A percentile compares a stretch with the other conserved stretches of the same genome.
These are phyloP conservation scores for Dendrobium chrysotoxum DNA, from an alignment of 106 monocot genomes.

Conservation along the genomic window DNA sequence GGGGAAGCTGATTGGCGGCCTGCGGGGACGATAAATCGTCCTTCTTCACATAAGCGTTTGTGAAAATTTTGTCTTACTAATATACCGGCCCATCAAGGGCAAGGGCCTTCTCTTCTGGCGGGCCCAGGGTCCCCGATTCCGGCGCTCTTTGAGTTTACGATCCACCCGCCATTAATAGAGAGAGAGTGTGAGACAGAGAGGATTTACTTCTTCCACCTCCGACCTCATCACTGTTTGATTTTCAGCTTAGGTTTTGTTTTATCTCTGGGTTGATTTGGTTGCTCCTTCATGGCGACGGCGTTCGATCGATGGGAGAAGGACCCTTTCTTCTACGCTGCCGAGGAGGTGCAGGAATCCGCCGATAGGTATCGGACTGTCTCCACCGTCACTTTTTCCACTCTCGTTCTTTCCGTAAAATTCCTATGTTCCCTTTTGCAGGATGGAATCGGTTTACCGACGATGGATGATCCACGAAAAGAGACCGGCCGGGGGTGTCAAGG, in stretches of 20 bases:
- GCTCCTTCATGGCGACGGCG: slow-evolving; percentile 36
- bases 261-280: neutral
- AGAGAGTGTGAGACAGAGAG: neutral
- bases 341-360: slow-evolving; percentile 69
- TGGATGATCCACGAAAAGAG: slow-evolving; percentile 41
- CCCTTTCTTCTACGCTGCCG: slow-evolving; percentile 63
- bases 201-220: too few species aligned
- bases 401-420: neutral
- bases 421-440: slow-evolving; percentile 16
- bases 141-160: neutral
- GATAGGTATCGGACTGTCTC: slow-evolving; percentile 28
- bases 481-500: neutral
- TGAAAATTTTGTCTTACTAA: too few species aligned
- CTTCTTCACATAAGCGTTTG: too few species aligned
- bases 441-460: slow-evolving; percentile 51
- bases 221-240: too few species aligned
- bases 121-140: neutral
- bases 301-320: slow-evolving; percentile 77
- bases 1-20: too few species aligned
- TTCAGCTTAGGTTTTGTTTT: neutral
- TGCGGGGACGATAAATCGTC: too few species aligned
- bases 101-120: too few species aligned
- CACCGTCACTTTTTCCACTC: neutral
- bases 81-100: too few species aligned
- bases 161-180: neutral